Evolutionary conservation across 768 basidiomycete genomes (phyloP), one percentile per base, ranked within the genome.

Genomic region (Sporobolomyces pararoseus): DNA sequence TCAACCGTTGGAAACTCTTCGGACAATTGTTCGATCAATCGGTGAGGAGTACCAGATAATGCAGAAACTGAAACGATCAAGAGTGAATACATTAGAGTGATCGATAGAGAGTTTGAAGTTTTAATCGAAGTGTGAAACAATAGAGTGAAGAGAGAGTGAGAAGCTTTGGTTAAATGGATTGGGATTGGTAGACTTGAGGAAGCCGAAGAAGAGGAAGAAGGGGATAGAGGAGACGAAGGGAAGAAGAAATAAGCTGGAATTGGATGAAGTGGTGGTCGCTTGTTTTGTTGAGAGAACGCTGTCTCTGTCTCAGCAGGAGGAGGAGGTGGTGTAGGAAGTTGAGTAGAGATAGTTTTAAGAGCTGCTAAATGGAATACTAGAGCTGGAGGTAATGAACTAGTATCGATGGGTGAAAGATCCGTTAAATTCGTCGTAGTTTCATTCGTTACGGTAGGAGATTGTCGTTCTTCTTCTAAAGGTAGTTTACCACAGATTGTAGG

Each of bases 21-120:
- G 0, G n/a, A 14, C 12, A 72, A 54, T 60, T 72, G 71, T 39
- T 65, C 59, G 5, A 72, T 31, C 29, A 72, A 46, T 4, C 67
- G 3, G 7, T 21, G 19, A 12, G 68, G 63, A 5, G 27, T 46
- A 7, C 63, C 71, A 44, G 52, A 58, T 21, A 61, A 47, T 29
- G 63, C 64, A n/a, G 64, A 63, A 25, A 65, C 50, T 29, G 54
- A 47, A 5, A 44, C 53, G 2, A 72, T 13, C n/a, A 72, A 49
- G 39, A 72, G 42, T 29, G 63, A 65, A 60, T 57, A 72, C 67
- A 68, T 68, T 5, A 72, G 23, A 31, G 65, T 68, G 51, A 72
- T 63, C 4, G 47, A n/a, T 16, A 68, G 59, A 2, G 47, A 46
- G 60, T 65, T 66, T 19, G 23, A 47, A 3, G 53, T 46, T 25